Evolutionary conservation across 257 asterid genomes (phyloP).

Genomic region (Schizonepeta tenuifolia): DNA sequence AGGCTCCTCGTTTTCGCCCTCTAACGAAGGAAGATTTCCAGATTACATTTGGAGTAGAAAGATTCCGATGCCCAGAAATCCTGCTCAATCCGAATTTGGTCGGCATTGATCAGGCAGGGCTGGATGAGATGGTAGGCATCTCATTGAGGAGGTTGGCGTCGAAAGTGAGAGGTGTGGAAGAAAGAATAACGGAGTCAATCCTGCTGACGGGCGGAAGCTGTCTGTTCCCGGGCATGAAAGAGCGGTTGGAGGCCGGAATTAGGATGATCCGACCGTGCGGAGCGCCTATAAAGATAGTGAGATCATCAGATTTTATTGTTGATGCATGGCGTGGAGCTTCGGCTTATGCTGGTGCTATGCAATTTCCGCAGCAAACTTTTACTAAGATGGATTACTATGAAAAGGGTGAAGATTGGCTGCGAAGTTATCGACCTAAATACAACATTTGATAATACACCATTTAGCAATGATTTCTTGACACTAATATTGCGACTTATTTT

Average conservation of each 20-base stretch:
- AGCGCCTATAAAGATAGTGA: conserved; percentile 59
- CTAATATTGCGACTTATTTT: neutral
- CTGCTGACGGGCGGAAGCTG: conserved; percentile 93
- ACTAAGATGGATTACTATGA: conserved; percentile 83
- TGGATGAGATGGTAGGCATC: conserved; percentile 85
- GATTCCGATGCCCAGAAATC: conserved; percentile 94
- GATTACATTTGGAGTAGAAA: conserved; percentile 79
- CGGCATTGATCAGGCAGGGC: conserved; percentile 91
- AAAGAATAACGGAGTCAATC: conserved; percentile 70
- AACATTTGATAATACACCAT: conserved; percentile 35
- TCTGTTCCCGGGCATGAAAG: conserved; percentile 75
- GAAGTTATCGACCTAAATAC: conserved; percentile 64
- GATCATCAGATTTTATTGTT: conserved; percentile 69
- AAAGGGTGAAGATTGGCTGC: conserved; percentile 93
- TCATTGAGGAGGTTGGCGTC: conserved; percentile 68
- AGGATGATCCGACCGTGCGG: conserved; percentile 86
- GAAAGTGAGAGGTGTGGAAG: conserved; percentile 49
- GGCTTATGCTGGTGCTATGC: conserved; percentile 59
- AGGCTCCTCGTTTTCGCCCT: conserved; percentile 80
- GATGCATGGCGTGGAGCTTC: conserved; percentile 99
- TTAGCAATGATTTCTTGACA: neutral
- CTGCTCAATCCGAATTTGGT: conserved; percentile 75
- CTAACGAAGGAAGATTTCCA: conserved; percentile 90
- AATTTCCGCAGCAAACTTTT: conserved; percentile 72
- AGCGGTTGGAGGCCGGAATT: conserved; percentile 84